A percentile compares a stretch with the other conserved stretches of the same genome.
phyloP scores from a whole-genome alignment of 2,329 filamentous ascomycete species.

The Lasiodiplodia hormozganensis region DNA sequence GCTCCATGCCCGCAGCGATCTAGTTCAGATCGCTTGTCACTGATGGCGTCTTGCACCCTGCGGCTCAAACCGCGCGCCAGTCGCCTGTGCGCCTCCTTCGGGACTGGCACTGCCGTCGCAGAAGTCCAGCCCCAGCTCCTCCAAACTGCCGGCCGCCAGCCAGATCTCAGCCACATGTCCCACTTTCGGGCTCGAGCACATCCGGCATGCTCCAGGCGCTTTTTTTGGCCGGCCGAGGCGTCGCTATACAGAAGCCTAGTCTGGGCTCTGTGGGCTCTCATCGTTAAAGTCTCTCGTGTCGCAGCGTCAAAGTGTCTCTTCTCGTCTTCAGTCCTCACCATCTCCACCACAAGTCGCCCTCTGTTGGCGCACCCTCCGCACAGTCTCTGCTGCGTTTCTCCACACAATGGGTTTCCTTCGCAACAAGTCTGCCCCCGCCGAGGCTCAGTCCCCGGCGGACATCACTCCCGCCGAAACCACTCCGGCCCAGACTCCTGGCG shows the following conservation, averaged over 20 bases:
- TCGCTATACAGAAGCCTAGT: conserved; percentile 2
- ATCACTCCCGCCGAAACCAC: neutral
- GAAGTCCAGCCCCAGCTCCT: conserved; percentile 6
- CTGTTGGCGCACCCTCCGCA: neutral
- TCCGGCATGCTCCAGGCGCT: neutral
- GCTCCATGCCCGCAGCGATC: neutral
- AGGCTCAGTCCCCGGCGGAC: neutral
- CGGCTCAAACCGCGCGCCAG: conserved; percentile 17
- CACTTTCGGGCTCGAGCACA: neutral
- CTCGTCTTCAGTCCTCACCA: neutral
- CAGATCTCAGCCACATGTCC: neutral
- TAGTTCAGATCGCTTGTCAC: neutral
- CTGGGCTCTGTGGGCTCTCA: neutral
- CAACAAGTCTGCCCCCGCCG: neutral
- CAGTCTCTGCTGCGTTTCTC: neutral
- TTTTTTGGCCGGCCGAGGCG: conserved; percentile 14
- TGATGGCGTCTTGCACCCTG: conserved; percentile 4
- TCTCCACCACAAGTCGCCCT: neutral
- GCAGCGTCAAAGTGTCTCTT: neutral
- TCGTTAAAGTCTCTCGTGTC: conserved; percentile 14
- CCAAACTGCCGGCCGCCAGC: neutral
- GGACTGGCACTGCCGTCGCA: conserved; percentile 1
- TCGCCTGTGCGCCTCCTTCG: neutral
- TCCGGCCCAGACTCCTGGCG: neutral
- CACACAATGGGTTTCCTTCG: conserved; percentile 3